Conservation (phyloP, 352 stramenopile species). For the Phytophthora idaei region DNA sequence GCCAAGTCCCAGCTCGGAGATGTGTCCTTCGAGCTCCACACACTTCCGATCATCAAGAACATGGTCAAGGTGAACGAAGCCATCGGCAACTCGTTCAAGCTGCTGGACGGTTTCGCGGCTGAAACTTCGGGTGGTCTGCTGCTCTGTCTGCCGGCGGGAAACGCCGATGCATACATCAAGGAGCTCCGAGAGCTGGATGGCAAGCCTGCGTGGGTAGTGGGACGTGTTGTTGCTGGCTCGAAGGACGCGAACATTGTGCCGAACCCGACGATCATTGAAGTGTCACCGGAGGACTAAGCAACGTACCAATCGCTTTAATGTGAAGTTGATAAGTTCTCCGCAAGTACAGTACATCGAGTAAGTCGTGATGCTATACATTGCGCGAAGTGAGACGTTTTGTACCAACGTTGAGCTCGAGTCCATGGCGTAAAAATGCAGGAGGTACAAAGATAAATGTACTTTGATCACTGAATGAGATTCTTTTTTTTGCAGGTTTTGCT, state of each 20-base stretch:
- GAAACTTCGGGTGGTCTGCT: constrained; percentile 96
- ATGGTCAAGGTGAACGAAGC: constrained; percentile 89
- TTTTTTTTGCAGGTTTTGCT: too few species aligned
- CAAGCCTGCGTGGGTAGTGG: constrained; percentile 93
- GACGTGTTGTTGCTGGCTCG: constrained; percentile 81
- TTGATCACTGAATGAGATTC: too few species aligned
- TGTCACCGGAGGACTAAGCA: background rate
- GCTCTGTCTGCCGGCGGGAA: constrained; percentile 86
- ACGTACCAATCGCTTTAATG: too few species aligned
- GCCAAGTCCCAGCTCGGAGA: constrained; percentile 89
- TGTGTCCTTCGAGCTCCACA: constrained; percentile 94
- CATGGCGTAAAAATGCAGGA: too few species aligned
- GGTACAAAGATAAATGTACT: background rate
- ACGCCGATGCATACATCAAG: constrained; percentile 86
- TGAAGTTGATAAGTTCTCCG: too few species aligned
- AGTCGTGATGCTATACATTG: too few species aligned
- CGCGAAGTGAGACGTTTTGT: background rate
- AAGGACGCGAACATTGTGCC: constrained; percentile 69
- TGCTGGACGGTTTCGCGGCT: constrained; percentile 91
- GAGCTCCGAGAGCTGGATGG: constrained; percentile 90
- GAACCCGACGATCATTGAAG: constrained; percentile 25
- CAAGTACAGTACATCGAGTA: too few species aligned
- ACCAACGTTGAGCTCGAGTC: background rate
- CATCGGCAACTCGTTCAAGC: constrained; percentile 92
- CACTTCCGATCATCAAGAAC: constrained; percentile 92